A percentile compares a stretch with the other conserved stretches of the same genome.
Evolutionary conservation across 208 protist species (phyloP).

Genomic region (Porcisia hertigi): DNA sequence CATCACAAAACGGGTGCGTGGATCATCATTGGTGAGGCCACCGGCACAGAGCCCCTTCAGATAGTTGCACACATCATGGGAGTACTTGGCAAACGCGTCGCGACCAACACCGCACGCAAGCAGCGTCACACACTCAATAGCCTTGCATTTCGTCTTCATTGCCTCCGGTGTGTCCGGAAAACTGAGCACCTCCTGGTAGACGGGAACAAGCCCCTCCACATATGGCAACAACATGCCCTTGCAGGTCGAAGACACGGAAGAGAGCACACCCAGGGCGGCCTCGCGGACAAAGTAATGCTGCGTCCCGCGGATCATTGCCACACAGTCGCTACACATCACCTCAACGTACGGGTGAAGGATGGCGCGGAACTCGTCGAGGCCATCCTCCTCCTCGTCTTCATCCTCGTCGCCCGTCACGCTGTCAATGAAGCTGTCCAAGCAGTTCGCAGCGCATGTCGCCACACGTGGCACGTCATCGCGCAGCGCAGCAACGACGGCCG

Average conservation of each 20-base stretch:
- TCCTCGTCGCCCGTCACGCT: constrained; percentile 46
- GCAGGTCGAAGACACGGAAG: constrained; percentile 66
- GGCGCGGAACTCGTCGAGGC: constrained; percentile 36
- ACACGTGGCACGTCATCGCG: constrained; percentile 72
- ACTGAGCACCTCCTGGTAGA: constrained; percentile 73
- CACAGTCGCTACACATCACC: constrained; percentile 57
- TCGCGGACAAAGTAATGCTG: constrained; percentile 62
- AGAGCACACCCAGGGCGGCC: constrained; percentile 68
- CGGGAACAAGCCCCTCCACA: constrained; percentile 59
- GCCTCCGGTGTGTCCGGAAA: constrained; percentile 66
- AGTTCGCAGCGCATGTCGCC: constrained; percentile 62
- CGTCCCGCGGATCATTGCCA: constrained; percentile 54
- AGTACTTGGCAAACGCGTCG: constrained; percentile 70
- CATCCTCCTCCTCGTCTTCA: constrained; percentile 50
- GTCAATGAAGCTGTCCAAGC: constrained; percentile 81
- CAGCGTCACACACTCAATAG: constrained; percentile 85
- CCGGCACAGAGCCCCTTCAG: constrained; percentile 43
- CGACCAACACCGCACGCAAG: constrained; percentile 80
- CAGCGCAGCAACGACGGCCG: constrained; percentile 52
- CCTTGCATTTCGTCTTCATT: constrained; percentile 79
- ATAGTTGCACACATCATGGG: constrained; percentile 74
- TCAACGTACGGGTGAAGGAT: constrained; percentile 67
- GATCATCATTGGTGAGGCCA: constrained; percentile 66
- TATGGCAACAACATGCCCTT: constrained; percentile 63
- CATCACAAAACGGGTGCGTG: constrained; percentile 71